Base-by-base conservation (phyloP, 257 asterid species). In the Nicotiana obtusifolia region DNA sequence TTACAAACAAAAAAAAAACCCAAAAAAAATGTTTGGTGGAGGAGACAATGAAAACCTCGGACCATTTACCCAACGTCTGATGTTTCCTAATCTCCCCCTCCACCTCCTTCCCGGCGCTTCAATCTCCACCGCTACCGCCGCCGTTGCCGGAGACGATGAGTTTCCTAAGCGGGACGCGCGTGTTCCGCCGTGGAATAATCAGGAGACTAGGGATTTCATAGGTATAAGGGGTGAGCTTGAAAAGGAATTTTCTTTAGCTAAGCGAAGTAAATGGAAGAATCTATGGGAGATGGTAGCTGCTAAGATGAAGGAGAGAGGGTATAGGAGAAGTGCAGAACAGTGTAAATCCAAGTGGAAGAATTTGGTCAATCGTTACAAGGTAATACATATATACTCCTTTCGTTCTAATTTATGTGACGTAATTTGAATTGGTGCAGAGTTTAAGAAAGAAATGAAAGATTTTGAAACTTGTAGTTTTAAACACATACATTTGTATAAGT, bases 311-410 rank as follows among this genome's bases (percentile, higher is more conserved):
- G 92, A 88, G 10, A 89, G 84, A 83, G 98, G 97, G 0, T 89
- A 91, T 75, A 75, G 80, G 80, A 75, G 98, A 80, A 93, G 88
- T 67, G 64, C 86, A 77, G 92, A 91, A 73, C 98, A 91, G 85
- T 94, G 97, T 87, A 90, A 87, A 82, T 80, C 86, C 89, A 94
- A 92, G 89, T 94, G 97, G 97, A 87, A 90, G 30, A 87, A 85
- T 84, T 95, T 94, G 61, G 89, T 91, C 22, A 71, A 31, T 67
- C 82, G 90, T 44, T 94, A 87, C 81, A 88, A 90, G 98, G 97
- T 92, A 82, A 28, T 3, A 28, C 1, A 20, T 64, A 19, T 20
- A 4, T 66, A 9, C 0, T 41, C 13, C 49, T 41, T 2, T 2
- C 13, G 13, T 2, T 41, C 49, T 1, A 41, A 9, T 41, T 41